phyloP scores from a whole-genome alignment of 495 filamentous ascomycete genomes.

The Copromyces sp. region DNA sequence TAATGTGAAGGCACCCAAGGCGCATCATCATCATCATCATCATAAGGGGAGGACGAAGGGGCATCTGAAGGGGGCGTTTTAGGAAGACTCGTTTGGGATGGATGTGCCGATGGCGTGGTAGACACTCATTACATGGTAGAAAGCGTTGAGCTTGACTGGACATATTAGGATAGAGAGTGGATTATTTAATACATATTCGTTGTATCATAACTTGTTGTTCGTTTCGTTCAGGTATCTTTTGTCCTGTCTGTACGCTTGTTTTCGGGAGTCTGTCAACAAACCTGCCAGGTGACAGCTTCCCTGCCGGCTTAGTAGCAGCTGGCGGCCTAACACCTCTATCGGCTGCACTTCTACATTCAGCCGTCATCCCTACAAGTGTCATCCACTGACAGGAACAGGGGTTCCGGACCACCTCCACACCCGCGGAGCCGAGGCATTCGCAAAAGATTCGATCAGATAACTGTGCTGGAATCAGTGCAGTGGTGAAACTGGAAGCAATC shows the following conservation, averaged over 20 bases:
- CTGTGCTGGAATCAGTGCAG: neutral
- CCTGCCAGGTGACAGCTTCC: neutral
- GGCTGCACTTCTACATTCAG: neutral
- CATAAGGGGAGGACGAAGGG: neutral
- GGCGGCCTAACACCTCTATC: neutral
- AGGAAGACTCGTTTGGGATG: neutral
- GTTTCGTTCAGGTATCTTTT: neutral
- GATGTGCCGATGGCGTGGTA: neutral
- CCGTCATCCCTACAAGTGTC: neutral
- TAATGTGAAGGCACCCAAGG: constrained; percentile 8
- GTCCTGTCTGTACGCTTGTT: neutral
- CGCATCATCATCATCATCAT: neutral
- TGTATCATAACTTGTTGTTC: neutral
- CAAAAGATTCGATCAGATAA: neutral
- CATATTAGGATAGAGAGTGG: neutral
- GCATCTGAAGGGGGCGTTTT: neutral
- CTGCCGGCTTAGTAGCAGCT: neutral
- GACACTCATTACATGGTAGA: neutral
- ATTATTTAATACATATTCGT: neutral
- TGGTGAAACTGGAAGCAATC: neutral
- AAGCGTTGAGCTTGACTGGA: neutral
- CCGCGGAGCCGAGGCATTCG: neutral
- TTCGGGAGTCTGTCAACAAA: neutral
- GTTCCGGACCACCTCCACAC: neutral
- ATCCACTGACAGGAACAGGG: neutral